Percentiles rank a stretch among this genome's conserved stretches.
Evolutionary conservation across 2,329 filamentous ascomycete species (phyloP).

Genomic region (Pyricularia grisea): DNA sequence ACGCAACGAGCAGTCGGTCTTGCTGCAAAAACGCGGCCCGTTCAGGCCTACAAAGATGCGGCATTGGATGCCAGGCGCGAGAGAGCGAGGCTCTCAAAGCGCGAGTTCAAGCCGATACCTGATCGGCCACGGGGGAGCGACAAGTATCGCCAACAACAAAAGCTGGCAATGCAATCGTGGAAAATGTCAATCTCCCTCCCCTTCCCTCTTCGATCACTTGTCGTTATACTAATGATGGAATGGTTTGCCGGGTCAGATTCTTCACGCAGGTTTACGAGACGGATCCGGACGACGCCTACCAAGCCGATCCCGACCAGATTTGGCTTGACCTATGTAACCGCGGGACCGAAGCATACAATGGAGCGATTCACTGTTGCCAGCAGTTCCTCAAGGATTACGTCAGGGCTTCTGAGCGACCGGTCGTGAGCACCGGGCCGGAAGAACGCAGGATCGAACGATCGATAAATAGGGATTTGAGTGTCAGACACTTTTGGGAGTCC

Average conservation of each 20-base stretch:
- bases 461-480: neutral
- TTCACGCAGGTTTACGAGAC: neutral
- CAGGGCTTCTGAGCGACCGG: neutral
- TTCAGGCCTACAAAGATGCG: neutral
- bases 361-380: neutral
- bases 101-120: neutral
- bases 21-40: neutral
- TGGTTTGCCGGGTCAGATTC: neutral
- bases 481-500: neutral
- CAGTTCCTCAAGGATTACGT: neutral
- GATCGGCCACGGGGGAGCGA: neutral
- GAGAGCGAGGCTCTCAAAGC: neutral
- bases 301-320: neutral
- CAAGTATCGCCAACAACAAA: neutral
- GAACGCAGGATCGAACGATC: neutral
- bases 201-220: neutral
- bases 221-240: neutral
- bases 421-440: neutral
- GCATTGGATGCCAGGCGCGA: neutral
- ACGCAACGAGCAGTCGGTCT: neutral
- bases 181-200: neutral
- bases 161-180: neutral
- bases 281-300: neutral
- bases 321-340: neutral
- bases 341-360: neutral